Percentiles rank a stretch among this genome's conserved stretches.
These are phyloP conservation scores for Aspergillus sclerotiicarbonarius DNA, from an alignment of 495 filamentous ascomycete genomes.

Conservation along the genomic window DNA sequence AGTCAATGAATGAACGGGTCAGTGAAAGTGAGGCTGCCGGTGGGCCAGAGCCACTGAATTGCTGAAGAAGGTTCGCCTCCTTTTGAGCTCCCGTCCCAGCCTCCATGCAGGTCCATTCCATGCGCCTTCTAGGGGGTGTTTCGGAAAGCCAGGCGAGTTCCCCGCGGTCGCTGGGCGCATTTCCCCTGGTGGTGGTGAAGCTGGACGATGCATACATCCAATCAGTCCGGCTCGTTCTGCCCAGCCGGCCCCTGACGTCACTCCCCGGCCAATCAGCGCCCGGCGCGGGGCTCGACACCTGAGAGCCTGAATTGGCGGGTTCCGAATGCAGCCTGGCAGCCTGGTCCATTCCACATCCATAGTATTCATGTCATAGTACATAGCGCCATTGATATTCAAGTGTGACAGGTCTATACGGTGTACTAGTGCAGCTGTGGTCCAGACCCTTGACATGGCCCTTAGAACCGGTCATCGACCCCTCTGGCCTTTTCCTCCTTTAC, in stretches of 20 bases:
- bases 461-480: constrained; percentile 19
- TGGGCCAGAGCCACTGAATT: neutral
- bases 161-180: no score
- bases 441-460: neutral
- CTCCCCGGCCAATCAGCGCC: neutral
- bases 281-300: neutral
- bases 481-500: constrained; percentile 43
- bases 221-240: no score
- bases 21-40: neutral
- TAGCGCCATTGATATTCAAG: no score
- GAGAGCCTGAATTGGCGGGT: neutral
- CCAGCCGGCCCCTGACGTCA: neutral
- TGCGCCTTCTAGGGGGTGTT: no score
- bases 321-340: neutral
- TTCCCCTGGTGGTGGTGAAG: no score
- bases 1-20: neutral
- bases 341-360: no score
- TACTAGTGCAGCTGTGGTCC: no score
- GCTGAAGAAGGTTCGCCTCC: neutral
- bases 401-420: no score
- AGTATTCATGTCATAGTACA: no score
- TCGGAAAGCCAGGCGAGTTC: no score
- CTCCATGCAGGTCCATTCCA: no score
- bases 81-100: neutral
- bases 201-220: no score